A percentile compares a stretch with the other conserved stretches of the same genome.
Conservation (phyloP, 257 asterid species). For the Leptodermis oblonga region DNA sequence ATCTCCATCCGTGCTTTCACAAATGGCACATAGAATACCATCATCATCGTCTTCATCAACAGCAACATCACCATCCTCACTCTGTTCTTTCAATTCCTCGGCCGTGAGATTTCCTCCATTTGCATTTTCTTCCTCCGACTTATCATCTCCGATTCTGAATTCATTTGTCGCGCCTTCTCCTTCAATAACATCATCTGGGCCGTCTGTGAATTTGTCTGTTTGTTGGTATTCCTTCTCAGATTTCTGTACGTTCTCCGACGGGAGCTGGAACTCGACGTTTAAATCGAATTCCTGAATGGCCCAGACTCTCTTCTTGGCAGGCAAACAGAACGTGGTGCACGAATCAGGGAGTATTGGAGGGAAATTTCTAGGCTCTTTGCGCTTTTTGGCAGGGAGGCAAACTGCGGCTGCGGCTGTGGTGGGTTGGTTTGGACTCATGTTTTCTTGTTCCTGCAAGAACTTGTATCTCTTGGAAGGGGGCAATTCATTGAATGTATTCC, state of each 20-base stretch:
- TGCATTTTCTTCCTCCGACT: not conserved
- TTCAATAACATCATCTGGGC: not conserved
- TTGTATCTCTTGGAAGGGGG: slow-evolving; percentile 81
- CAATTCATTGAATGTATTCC: slow-evolving; percentile 33
- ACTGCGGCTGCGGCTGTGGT: slow-evolving; percentile 14
- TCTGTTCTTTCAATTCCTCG: not conserved
- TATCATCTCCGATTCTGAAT: not conserved
- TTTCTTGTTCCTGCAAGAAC: slow-evolving; percentile 34
- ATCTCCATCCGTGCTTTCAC: slow-evolving; percentile 83
- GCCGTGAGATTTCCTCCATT: not conserved
- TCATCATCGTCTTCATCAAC: slow-evolving; percentile 22
- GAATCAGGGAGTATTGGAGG: slow-evolving; percentile 23
- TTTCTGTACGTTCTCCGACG: not conserved
- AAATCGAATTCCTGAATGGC: slow-evolving; percentile 54
- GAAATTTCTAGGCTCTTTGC: slow-evolving; percentile 39
- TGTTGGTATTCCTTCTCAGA: not conserved
- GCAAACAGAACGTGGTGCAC: slow-evolving; percentile 38
- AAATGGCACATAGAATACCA: slow-evolving; percentile 67
- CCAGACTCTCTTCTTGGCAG: slow-evolving; percentile 78
- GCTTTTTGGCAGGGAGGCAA: slow-evolving; percentile 74
- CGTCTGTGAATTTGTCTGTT: not conserved
- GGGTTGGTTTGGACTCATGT: not conserved
- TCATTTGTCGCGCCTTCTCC: not conserved
- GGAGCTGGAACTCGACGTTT: slow-evolving; percentile 25
- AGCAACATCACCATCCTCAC: slow-evolving; percentile 9